Conservation (phyloP, 2,329 filamentous ascomycete genomes). For the Colletotrichum costaricense region DNA sequence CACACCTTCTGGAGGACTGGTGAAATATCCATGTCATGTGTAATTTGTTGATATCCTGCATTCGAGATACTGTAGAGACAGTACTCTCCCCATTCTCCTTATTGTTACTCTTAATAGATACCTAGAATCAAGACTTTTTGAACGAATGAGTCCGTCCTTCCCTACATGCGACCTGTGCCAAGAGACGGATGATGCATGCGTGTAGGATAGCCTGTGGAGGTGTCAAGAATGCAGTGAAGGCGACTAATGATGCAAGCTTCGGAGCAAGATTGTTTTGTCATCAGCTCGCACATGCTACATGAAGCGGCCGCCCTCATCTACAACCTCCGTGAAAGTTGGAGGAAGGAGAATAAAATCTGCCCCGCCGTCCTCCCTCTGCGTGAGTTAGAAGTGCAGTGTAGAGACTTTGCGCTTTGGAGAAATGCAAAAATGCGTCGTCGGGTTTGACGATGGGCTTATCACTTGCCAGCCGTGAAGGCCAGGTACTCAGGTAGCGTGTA, state of each 20-base stretch:
- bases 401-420: too few relatives aligned
- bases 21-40: neutral
- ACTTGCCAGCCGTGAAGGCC: too few relatives aligned
- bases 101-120: slow-evolving; percentile 11
- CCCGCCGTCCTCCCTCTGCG: neutral
- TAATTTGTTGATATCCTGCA: neutral
- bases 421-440: too few relatives aligned
- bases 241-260: too few relatives aligned
- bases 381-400: neutral
- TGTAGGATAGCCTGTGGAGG: neutral
- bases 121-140: neutral
- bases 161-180: too few relatives aligned
- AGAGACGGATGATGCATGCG: too few relatives aligned
- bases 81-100: neutral
- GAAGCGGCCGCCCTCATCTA: too few relatives aligned
- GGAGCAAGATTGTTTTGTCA: too few relatives aligned
- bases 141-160: neutral
- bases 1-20: neutral
- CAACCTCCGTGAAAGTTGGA: too few relatives aligned
- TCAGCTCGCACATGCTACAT: too few relatives aligned
- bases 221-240: neutral
- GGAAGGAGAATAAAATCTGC: neutral
- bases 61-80: neutral
- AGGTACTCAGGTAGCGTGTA: too few relatives aligned
- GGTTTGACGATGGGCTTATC: too few relatives aligned